phyloP scores from a whole-genome alignment of 768 basidiomycete genomes.

The Sistotremastrum suecicum region DNA sequence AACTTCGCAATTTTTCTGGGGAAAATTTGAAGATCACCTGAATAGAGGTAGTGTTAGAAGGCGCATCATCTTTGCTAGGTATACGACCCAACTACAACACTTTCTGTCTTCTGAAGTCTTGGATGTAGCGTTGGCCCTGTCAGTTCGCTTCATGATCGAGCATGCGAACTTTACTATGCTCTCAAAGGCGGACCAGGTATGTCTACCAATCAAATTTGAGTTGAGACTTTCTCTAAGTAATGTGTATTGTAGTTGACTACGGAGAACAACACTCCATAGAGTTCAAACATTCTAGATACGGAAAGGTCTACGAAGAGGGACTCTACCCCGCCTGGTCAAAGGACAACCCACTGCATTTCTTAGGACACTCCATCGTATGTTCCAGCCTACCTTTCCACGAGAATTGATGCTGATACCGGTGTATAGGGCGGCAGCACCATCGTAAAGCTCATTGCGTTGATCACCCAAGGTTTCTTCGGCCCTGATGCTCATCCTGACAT shows the following conservation, averaged over 20 bases:
- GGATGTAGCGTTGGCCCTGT: conserved; percentile 30
- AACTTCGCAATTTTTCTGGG: conserved; percentile 25
- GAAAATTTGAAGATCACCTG: conserved; percentile 21
- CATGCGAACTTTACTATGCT: conserved; percentile 35
- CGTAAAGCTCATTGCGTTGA: conserved; percentile 29
- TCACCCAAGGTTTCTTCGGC: conserved; percentile 29
- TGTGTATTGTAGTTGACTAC: conserved; percentile 26
- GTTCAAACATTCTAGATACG: conserved; percentile 27
- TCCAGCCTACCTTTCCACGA: background rate
- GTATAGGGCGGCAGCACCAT: conserved; percentile 33
- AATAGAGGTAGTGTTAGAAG: conserved; percentile 12
- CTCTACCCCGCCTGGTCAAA: conserved; percentile 34
- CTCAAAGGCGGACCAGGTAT: conserved; percentile 30
- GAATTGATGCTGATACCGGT: background rate
- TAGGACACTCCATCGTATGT: conserved; percentile 34
- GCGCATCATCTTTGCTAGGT: conserved; percentile 19
- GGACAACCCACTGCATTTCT: conserved; percentile 29
- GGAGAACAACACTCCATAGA: conserved; percentile 26
- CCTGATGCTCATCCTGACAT: conserved; percentile 24
- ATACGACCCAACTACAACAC: background rate
- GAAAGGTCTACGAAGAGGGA: conserved; percentile 24
- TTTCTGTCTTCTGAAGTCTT: background rate
- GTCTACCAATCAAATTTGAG: background rate
- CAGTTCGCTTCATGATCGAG: conserved; percentile 38
- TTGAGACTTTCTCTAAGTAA: background rate